These are phyloP conservation scores for Macroventuria anomochaeta DNA, from an alignment of 2,329 filamentous ascomycete genomes.

Conservation along the genomic window DNA sequence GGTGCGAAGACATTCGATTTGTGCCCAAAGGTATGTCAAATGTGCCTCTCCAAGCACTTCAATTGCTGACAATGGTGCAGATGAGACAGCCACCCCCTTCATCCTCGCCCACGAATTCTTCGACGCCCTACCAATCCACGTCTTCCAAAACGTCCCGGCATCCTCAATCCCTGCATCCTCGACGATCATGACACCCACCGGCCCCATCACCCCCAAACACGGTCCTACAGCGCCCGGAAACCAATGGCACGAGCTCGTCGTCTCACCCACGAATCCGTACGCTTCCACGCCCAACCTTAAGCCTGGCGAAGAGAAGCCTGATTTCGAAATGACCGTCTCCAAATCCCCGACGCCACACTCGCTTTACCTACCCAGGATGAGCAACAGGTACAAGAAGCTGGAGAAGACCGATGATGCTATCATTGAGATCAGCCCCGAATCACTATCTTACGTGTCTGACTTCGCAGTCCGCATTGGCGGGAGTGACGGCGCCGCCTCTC, in stretches of 20 bases:
- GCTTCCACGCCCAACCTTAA: constrained; percentile 32
- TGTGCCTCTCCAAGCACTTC: too few species aligned
- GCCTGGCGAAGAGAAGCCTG: constrained; percentile 58
- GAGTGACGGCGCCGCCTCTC: constrained; percentile 2
- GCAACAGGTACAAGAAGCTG: constrained; percentile 77
- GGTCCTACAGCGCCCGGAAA: constrained; percentile 44
- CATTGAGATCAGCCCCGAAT: constrained; percentile 91
- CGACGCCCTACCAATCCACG: constrained; percentile 94
- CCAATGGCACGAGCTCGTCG: constrained; percentile 54
- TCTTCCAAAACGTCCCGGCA: constrained; percentile 78
- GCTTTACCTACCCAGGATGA: constrained; percentile 82
- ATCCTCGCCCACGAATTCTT: constrained; percentile 99
- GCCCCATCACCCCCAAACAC: constrained; percentile 53
- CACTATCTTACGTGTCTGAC: constrained; percentile 77
- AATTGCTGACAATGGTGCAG: constrained; percentile 51
- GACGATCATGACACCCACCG: constrained; percentile 57
- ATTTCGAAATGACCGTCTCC: constrained; percentile 86
- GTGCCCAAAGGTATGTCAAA: constrained; percentile 70
- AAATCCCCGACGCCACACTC: constrained; percentile 80
- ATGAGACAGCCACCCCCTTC: constrained; percentile 77
- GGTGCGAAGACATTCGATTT: constrained; percentile 89
- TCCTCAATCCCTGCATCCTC: constrained; percentile 47
- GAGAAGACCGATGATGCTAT: constrained; percentile 71
- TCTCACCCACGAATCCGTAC: constrained; percentile 49
- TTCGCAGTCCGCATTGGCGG: constrained; percentile 87